Conservation (phyloP, 2,329 filamentous ascomycete genomes). For the Dactylellina cionopaga region DNA sequence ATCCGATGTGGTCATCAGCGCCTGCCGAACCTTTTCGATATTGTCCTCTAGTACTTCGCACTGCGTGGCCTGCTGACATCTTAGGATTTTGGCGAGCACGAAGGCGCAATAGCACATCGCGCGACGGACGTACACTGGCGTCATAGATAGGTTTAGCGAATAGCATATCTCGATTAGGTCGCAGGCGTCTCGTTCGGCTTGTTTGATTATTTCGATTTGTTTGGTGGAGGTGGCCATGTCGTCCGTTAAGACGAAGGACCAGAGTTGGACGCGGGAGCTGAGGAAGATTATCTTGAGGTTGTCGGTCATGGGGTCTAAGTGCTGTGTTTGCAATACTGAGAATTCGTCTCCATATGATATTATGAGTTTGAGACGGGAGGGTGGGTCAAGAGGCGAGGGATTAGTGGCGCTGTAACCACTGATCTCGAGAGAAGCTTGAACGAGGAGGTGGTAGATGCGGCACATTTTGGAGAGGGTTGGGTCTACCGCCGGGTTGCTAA, state of each 20-base stretch:
- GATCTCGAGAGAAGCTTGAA: slow-evolving; percentile 4
- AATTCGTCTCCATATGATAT: slow-evolving; percentile 16
- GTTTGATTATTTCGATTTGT: slow-evolving; percentile 23
- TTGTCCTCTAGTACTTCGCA: slow-evolving; percentile 33
- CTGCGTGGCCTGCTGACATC: slow-evolving; percentile 23
- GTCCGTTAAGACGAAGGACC: slow-evolving; percentile 14
- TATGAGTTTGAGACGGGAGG: slow-evolving; percentile 17
- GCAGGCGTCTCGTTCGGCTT: slow-evolving; percentile 25
- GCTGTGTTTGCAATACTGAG: slow-evolving; percentile 5
- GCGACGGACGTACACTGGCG: slow-evolving; percentile 19
- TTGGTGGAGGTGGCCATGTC: slow-evolving; percentile 8
- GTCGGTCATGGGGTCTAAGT: slow-evolving; percentile 24
- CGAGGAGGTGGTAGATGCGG: slow-evolving; percentile 24
- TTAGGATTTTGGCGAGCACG: slow-evolving; percentile 17
- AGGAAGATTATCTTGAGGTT: slow-evolving; percentile 17
- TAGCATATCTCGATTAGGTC: slow-evolving; percentile 33
- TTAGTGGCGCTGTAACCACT: slow-evolving; percentile 4
- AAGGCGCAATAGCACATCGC: slow-evolving; percentile 33
- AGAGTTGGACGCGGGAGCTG: slow-evolving; percentile 8
- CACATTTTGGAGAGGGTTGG: slow-evolving; percentile 24
- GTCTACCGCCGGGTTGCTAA: slow-evolving; percentile 16
- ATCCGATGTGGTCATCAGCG: slow-evolving; percentile 23
- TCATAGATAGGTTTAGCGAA: slow-evolving; percentile 24
- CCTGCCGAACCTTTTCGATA: slow-evolving; percentile 30
- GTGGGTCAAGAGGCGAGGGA: background rate